Base-by-base conservation (phyloP, 257 asterid species). In the Osmanthus fragrans region DNA sequence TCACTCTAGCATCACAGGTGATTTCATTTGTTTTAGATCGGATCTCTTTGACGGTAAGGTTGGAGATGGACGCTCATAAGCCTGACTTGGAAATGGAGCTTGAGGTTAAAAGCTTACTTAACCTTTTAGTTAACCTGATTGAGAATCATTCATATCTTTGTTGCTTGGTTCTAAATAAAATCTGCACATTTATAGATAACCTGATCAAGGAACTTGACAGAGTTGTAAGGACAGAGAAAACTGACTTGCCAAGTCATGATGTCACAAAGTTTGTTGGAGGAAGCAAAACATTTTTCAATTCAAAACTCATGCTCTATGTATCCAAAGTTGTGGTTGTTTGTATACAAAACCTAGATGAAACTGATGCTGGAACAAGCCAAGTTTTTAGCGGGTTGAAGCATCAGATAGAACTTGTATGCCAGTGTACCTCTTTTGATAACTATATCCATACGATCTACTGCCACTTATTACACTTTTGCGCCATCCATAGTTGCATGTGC, bases 61-160 rank as follows among this genome's bases (percentile, higher is more conserved):
- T 73, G 36, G 80, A 80, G 65, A 66, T 70, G 21, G 79, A 72
- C 66, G 45, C 67, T 81, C 79, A 71, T 84, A 84, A 80, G 77
- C 69, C 84, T 77, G 85, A 82, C 70, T 79, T 70, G 73, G 73
- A 82, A 75, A 75, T 54, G 65, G 84, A 87, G 77, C 90, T 79
- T 58, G 97, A 89, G 86, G 82, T 90, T 71, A 88, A 84, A 81
- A 77, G 87, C 82, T 86, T 89, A 86, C 87, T 95, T 72, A 49
- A 74, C 77, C 79, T 80, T 81, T 78, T 93, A 79, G 78, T 78
- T 79, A 66, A 77, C 82, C 77, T 88, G 85, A 92, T 87, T 82
- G 90, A 82, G 74, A 88, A 82, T 39, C 89, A 85, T 74, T 56
- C 83, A 7, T 67, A 86, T 78, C 86, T 90, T 72, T 39, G 80